Evolutionary conservation across 441 rosid species (phyloP), one percentile per base, ranked within the genome.

Genomic region (Brassica hybrid): DNA sequence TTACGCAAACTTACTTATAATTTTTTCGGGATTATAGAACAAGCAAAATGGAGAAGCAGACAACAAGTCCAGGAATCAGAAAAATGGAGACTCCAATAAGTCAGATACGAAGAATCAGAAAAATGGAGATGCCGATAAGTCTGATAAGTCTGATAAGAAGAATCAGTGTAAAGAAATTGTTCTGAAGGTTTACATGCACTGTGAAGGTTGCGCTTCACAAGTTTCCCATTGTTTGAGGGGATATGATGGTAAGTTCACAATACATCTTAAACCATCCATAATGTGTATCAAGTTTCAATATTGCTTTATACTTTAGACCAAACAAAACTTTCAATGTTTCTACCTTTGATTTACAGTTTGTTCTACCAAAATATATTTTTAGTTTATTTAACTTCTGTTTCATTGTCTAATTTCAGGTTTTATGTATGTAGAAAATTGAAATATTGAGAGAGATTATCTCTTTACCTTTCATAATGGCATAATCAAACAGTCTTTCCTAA

Each of bases 101-200:
- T 27, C 27, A 7, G 12, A 56, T 2, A 56, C 48, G 4, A 73
- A 67, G 52, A 74, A 79, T 25, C 43, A 30, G 23, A 27, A 73
- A 41, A 64, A 54, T 56, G 82, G 71, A 74, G 75, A 54, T 3
- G 30, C 62, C 1, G n/a, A n/a, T n/a, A n/a, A n/a, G n/a, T n/a
- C n/a, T n/a, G 67, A 73, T 0, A 67, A 72, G 13, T 30, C 72
- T 32, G 67, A 73, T 23, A 67, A 68, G 21, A 68, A 79, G 52
- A 74, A 69, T n/a, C 71, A 73, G 21, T 74, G 75, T 9, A 72
- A 82, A 34, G 86, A 85, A 27, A 84, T 86, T 65, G 80, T 88
- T 61, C 12, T 91, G 45, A 83, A 80, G 82, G 97, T 85, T 65
- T 57, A 77, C 71, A 84, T 91, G 83, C 97, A 93, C 59, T 93